These are phyloP conservation scores for Globisporangium rhizosaccharum DNA, from an alignment of 352 stramenopile species.

Conservation along the genomic window DNA sequence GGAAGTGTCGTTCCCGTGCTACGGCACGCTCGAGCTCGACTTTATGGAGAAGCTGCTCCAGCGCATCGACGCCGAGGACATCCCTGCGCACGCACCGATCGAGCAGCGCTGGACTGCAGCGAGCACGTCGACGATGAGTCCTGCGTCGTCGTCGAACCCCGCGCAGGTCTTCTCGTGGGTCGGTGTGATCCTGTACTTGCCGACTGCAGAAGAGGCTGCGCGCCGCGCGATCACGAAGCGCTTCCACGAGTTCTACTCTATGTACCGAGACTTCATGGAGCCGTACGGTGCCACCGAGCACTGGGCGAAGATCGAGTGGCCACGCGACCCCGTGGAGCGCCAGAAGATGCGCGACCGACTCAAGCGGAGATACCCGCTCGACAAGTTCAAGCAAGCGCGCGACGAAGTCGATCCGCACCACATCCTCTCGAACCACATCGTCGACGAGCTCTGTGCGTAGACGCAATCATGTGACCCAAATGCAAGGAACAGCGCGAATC, in stretches of 20 bases:
- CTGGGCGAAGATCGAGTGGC: constrained; percentile 97
- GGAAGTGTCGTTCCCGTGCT: constrained; percentile 94
- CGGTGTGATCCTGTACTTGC: constrained; percentile 97
- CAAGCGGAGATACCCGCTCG: constrained; percentile 78
- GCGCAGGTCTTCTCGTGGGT: constrained; percentile 93
- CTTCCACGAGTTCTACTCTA: constrained; percentile 92
- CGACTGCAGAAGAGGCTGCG: constrained; percentile 52
- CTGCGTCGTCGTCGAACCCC: constrained; percentile 72
- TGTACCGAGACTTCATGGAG: constrained; percentile 86
- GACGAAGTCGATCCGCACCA: constrained; percentile 91
- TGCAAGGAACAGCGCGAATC: too few relatives aligned
- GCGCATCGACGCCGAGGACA: constrained; percentile 88
- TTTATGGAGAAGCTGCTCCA: constrained; percentile 92
- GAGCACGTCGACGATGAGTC: constrained; percentile 91
- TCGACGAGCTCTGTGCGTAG: constrained; percentile 73
- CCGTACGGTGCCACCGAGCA: constrained; percentile 89
- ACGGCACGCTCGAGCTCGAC: constrained; percentile 81
- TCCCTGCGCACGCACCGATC: constrained; percentile 95
- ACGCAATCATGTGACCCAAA: too few relatives aligned
- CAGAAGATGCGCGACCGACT: constrained; percentile 62
- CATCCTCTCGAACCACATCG: constrained; percentile 88
- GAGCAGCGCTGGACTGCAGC: constrained; percentile 96
- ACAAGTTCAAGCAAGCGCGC: constrained; percentile 88
- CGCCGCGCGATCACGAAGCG: constrained; percentile 81
- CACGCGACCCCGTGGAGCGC: constrained; percentile 38